Evolutionary conservation across 305 asterid species (phyloP).

Genomic region (Lippia alba): DNA sequence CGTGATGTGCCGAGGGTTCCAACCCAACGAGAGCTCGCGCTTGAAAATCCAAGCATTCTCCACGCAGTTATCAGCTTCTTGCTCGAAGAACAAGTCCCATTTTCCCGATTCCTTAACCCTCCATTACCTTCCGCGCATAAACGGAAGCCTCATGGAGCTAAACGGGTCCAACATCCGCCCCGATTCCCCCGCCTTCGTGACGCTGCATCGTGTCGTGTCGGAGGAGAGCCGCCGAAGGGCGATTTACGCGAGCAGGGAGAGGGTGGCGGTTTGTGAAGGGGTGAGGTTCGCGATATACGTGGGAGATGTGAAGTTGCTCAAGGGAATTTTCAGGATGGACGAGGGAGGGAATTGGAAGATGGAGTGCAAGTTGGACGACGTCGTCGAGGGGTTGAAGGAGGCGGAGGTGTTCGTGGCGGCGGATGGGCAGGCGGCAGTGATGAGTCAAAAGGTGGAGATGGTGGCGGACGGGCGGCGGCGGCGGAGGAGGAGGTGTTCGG

Average conservation of each 20-base stretch:
- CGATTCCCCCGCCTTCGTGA: conserved; percentile 62
- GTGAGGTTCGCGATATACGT: conserved; percentile 60
- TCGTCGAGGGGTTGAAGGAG: conserved; percentile 34
- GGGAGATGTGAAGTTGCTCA: conserved; percentile 54
- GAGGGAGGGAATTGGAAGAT: conserved; percentile 57
- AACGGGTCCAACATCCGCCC: conserved; percentile 59
- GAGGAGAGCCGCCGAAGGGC: conserved; percentile 9
- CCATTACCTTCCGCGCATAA: conserved; percentile 69
- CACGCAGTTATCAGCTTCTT: conserved; percentile 42
- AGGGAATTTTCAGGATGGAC: conserved; percentile 63
- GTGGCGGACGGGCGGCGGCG: conserved; percentile 32
- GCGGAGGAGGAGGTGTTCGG: conserved; percentile 35
- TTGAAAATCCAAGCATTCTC: conserved; percentile 62
- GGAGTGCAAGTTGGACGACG: conserved; percentile 53
- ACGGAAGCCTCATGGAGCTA: conserved; percentile 55
- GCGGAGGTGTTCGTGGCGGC: conserved; percentile 62
- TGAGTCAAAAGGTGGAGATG: conserved; percentile 56
- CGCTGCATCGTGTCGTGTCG: conserved; percentile 62
- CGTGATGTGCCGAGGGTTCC: conserved; percentile 72
- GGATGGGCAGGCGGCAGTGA: conserved; percentile 47
- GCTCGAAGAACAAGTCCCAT: conserved; percentile 1
- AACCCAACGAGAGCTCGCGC: conserved; percentile 23
- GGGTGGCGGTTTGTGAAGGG: conserved; percentile 64
- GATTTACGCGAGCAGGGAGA: conserved; percentile 60
- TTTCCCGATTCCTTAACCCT: conserved; percentile 59